Percentiles rank a stretch among this genome's conserved stretches.
Evolutionary conservation across 768 basidiomycete species (phyloP).

Genomic region (Chlorophyllum brunneum): DNA sequence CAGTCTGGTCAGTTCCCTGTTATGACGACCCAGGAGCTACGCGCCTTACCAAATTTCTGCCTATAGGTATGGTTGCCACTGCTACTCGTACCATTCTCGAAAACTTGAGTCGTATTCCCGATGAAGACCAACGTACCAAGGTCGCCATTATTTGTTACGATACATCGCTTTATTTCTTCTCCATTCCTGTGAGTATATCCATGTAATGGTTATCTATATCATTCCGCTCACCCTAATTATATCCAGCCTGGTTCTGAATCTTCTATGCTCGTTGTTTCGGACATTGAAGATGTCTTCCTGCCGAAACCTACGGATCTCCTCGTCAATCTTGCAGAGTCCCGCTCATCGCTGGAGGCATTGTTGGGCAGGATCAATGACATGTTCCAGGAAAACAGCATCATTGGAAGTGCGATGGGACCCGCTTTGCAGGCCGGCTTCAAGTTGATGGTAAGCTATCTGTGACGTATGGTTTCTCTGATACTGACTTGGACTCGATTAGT

Average conservation of each 20-base stretch:
- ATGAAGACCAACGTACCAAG: slow-evolving; percentile 91
- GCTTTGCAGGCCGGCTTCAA: slow-evolving; percentile 96
- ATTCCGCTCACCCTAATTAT: not conserved
- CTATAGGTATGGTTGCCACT: slow-evolving; percentile 92
- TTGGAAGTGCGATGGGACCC: slow-evolving; percentile 92
- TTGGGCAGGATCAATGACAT: slow-evolving; percentile 87
- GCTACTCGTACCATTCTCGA: slow-evolving; percentile 96
- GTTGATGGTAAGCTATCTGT: slow-evolving; percentile 60
- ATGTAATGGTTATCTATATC: not conserved
- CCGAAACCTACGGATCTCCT: slow-evolving; percentile 97
- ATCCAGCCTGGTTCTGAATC: slow-evolving; percentile 72
- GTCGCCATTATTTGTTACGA: slow-evolving; percentile 92
- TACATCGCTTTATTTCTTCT: slow-evolving; percentile 94
- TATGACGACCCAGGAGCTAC: not conserved
- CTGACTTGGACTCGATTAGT: slow-evolving; percentile 35
- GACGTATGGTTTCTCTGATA: not conserved
- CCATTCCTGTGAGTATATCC: slow-evolving; percentile 62
- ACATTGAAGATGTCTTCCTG: slow-evolving; percentile 95
- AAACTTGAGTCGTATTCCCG: slow-evolving; percentile 91
- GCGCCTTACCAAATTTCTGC: not conserved
- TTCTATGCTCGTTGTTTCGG: slow-evolving; percentile 95
- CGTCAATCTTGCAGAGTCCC: slow-evolving; percentile 86
- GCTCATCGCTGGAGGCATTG: slow-evolving; percentile 74
- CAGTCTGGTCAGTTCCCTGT: slow-evolving; percentile 61
- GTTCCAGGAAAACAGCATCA: slow-evolving; percentile 94